phyloP scores from a whole-genome alignment of 768 basidiomycete genomes.

The Phylloporus rhodoxanthus region DNA sequence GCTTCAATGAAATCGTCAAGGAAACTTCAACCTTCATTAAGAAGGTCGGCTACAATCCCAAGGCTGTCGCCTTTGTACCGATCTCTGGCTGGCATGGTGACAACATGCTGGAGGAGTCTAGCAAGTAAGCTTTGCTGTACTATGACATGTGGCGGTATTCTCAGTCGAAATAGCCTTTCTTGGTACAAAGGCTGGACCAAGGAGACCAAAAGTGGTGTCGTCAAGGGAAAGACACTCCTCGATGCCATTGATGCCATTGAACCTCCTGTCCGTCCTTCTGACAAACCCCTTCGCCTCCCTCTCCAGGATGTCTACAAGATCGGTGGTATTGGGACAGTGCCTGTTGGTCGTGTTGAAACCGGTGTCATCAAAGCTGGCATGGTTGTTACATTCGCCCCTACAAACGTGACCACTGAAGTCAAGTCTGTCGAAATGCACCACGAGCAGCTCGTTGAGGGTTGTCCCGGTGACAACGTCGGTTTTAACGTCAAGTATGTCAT shows the following conservation, averaged over 20 bases:
- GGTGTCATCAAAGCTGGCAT: constrained; percentile 99
- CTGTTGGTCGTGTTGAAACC: constrained; percentile 99
- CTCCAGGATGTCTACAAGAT: constrained; percentile 99
- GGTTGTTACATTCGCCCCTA: constrained; percentile 94
- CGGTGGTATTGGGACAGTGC: constrained; percentile 99
- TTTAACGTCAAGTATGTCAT: constrained; percentile 90
- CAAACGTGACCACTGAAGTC: constrained; percentile 99
- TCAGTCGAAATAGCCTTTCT: constrained; percentile 63
- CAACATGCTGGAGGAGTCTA: constrained; percentile 99
- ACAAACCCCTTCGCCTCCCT: constrained; percentile 99
- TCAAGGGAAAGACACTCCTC: constrained; percentile 98
- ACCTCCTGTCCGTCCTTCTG: constrained; percentile 91
- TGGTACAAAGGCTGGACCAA: constrained; percentile 99
- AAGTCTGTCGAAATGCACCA: constrained; percentile 99
- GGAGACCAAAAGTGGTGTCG: constrained; percentile 88
- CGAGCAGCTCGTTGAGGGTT: constrained; percentile 92
- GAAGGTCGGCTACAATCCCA: constrained; percentile 99
- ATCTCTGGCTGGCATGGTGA: constrained; percentile 99
- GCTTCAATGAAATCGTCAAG: constrained; percentile 99
- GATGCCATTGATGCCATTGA: constrained; percentile 99
- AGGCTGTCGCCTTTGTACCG: constrained; percentile 95
- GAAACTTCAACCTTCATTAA: constrained; percentile 97
- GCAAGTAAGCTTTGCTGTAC: constrained; percentile 55
- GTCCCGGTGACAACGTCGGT: constrained; percentile 98
- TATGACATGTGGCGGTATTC: constrained; percentile 3